phyloP scores from a whole-genome alignment of 768 basidiomycete genomes.

The Lactarius hatsudake region DNA sequence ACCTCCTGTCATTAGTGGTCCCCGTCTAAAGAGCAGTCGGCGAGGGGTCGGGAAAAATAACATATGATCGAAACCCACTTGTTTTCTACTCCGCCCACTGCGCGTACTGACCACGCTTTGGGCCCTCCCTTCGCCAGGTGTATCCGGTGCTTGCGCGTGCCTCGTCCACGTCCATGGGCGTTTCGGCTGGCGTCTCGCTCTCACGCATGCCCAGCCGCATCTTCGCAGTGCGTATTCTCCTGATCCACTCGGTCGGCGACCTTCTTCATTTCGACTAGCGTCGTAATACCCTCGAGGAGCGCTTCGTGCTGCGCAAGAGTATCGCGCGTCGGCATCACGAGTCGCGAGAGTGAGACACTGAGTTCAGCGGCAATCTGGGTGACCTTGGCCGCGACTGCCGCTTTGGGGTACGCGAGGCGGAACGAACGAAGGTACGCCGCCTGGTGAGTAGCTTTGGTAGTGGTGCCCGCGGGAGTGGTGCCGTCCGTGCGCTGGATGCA shows the following conservation, averaged over 20 bases:
- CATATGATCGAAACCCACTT: conserved; percentile 41
- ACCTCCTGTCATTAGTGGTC: conserved; percentile 45
- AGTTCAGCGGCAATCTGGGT: conserved; percentile 74
- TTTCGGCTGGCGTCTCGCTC: conserved; percentile 40
- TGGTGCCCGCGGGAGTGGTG: conserved; percentile 45
- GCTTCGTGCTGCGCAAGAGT: conserved; percentile 73
- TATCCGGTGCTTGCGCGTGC: conserved; percentile 40
- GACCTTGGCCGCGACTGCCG: conserved; percentile 71
- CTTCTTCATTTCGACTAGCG: conserved; percentile 87
- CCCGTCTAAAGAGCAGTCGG: conserved; percentile 20
- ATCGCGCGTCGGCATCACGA: conserved; percentile 93
- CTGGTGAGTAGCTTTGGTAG: conserved; percentile 73
- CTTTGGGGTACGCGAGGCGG: conserved; percentile 79
- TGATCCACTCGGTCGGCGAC: conserved; percentile 81
- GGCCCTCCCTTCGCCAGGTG: conserved; percentile 59
- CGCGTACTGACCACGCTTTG: conserved; percentile 51
- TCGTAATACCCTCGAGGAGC: conserved; percentile 66
- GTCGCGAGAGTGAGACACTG: conserved; percentile 63
- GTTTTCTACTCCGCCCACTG: conserved; percentile 52
- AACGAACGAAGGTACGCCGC: conserved; percentile 84
- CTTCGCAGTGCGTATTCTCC: conserved; percentile 73
- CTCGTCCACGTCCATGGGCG: conserved; percentile 37
- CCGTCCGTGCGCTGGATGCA: conserved; percentile 72
- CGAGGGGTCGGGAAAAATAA: conserved; percentile 11
- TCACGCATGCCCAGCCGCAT: conserved; percentile 55